Evolutionary conservation across 1,284 basidiomycete species (phyloP).

Genomic region (Ceratobasidium sp.): DNA sequence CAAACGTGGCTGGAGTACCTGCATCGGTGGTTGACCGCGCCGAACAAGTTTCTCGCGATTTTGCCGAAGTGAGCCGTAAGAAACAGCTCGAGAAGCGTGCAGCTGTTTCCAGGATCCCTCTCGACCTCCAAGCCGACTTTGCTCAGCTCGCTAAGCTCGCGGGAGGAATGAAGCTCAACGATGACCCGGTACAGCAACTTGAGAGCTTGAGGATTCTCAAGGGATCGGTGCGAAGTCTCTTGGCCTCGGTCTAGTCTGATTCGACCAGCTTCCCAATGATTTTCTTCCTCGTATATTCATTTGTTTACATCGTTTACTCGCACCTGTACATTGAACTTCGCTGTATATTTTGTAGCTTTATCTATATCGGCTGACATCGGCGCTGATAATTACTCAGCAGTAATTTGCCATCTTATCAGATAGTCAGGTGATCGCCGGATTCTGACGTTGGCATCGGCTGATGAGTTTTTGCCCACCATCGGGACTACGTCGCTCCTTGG

Average conservation of each 20-base stretch:
- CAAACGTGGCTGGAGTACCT: constrained; percentile 84
- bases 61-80: constrained; percentile 83
- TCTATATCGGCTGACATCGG: background rate
- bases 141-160: constrained; percentile 63
- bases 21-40: constrained; percentile 82
- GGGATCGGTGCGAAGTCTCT: constrained; percentile 50
- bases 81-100: constrained; percentile 69
- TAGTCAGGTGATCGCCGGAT: background rate
- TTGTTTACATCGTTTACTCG: constrained; percentile 6
- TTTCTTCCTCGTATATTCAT: constrained; percentile 12
- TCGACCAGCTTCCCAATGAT: background rate
- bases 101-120: constrained; percentile 64
- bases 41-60: constrained; percentile 84
- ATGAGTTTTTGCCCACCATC: constrained; percentile 33
- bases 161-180: constrained; percentile 53
- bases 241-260: background rate
- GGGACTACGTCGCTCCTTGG: constrained; percentile 16
- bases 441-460: constrained; percentile 35
- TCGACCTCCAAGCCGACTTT: constrained; percentile 87
- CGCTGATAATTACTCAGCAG: background rate
- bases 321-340: constrained; percentile 10
- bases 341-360: constrained; percentile 2
- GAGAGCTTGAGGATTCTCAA: constrained; percentile 64
- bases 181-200: constrained; percentile 58
- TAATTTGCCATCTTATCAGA: constrained; percentile 35